Evolutionary conservation across 2,329 filamentous ascomycete species (phyloP).

Genomic region (Trichophyton benhamiae): DNA sequence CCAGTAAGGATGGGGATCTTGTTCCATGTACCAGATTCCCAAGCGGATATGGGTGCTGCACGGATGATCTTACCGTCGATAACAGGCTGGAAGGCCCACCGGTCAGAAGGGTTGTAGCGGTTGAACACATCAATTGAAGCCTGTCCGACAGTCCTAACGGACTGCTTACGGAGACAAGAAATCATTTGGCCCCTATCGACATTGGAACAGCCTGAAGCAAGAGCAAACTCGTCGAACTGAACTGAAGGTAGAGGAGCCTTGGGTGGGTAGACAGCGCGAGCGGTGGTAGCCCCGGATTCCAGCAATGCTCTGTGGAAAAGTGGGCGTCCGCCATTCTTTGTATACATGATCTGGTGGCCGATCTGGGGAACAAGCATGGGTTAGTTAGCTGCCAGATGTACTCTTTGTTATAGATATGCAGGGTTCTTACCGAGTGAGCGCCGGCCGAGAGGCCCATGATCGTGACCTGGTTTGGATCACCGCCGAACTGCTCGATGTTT

Average conservation of each 20-base stretch:
- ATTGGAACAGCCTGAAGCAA: constrained; percentile 24
- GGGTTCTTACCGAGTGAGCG: constrained; percentile 40
- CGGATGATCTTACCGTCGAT: constrained; percentile 51
- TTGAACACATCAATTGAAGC: constrained; percentile 35
- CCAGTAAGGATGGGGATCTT: constrained; percentile 54
- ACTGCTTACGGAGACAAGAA: constrained; percentile 31
- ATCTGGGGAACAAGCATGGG: constrained; percentile 32
- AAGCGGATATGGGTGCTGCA: constrained; percentile 47
- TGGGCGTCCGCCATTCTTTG: constrained; percentile 21
- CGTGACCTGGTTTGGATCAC: constrained; percentile 24
- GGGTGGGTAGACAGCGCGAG: constrained; percentile 35
- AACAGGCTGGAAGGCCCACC: constrained; percentile 56
- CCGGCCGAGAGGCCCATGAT: constrained; percentile 31
- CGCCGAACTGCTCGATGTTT: constrained; percentile 21
- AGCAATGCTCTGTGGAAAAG: constrained; percentile 38
- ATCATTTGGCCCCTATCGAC: constrained; percentile 25
- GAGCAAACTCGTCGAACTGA: constrained; percentile 35
- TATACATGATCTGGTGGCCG: constrained; percentile 53
- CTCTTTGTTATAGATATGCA: constrained; percentile 3
- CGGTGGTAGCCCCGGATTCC: constrained; percentile 37
- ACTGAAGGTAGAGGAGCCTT: constrained; percentile 30
- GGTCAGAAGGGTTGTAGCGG: constrained; percentile 35
- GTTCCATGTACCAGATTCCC: constrained; percentile 42
- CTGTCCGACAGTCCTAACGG: constrained; percentile 24
- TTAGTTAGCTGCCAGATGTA: neutral